Conservation (phyloP, 176 grass and related monocot genomes). For the Hsuehochloa calcarea region DNA sequence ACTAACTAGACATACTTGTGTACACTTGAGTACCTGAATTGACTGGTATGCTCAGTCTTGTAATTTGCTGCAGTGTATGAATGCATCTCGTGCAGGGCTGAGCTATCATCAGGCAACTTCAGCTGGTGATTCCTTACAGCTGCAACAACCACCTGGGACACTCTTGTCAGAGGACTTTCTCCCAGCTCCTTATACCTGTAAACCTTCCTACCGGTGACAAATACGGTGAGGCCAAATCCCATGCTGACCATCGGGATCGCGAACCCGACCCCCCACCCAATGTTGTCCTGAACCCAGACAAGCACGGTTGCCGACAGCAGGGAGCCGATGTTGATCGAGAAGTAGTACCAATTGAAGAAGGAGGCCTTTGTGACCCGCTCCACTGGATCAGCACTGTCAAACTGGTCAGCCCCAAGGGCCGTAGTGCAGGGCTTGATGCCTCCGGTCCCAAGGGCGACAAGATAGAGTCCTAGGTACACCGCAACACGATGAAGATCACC, state of each 20-base stretch:
- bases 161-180: constrained; percentile 36
- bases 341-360: constrained; percentile 58
- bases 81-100: constrained; percentile 12
- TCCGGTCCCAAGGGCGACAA: constrained; percentile 27
- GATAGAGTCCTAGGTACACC: constrained; percentile 33
- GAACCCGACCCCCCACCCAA: constrained; percentile 38
- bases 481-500: background rate
- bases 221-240: background rate
- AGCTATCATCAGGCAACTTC: constrained; percentile 13
- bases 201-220: constrained; percentile 4
- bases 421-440: constrained; percentile 46
- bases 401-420: constrained; percentile 41
- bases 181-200: background rate
- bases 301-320: constrained; percentile 31
- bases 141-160: constrained; percentile 37
- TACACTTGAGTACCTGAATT: constrained; percentile 4
- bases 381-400: constrained; percentile 23
- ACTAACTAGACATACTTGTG: background rate
- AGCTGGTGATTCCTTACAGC: constrained; percentile 22
- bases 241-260: constrained; percentile 8
- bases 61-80: background rate
- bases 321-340: constrained; percentile 20
- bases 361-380: constrained; percentile 34
- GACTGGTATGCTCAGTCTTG: background rate
- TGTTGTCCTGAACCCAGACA: constrained; percentile 49